Evolutionary conservation across 768 basidiomycete species (phyloP).

Genomic region (Lactarius tabidus): DNA sequence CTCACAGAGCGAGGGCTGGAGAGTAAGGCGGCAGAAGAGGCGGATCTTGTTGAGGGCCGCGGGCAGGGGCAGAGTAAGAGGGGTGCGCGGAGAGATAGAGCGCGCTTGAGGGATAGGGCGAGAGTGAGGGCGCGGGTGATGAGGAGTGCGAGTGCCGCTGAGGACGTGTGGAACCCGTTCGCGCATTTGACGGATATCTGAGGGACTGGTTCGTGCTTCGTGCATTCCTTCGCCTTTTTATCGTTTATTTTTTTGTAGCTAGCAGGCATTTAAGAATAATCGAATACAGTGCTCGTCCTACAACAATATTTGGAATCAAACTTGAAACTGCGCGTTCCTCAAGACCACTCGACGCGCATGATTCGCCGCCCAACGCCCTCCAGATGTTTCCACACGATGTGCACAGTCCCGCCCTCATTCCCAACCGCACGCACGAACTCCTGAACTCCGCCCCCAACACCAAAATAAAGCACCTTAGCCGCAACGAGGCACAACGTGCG

Average conservation of each 20-base stretch:
- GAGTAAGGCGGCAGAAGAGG: slow-evolving; percentile 28
- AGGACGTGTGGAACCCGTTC: slow-evolving; percentile 20
- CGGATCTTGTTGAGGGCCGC: slow-evolving; percentile 20
- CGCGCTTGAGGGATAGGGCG: background rate
- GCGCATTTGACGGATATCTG: slow-evolving; percentile 9
- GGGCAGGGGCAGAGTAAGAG: slow-evolving; percentile 14
- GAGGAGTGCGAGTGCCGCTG: too few relatives aligned
- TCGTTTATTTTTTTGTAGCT: background rate
- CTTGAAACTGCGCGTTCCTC: too few relatives aligned
- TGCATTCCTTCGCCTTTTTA: too few relatives aligned
- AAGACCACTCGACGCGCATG: slow-evolving; percentile 62
- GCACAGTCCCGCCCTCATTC: slow-evolving; percentile 38
- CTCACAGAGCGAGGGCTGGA: slow-evolving; percentile 29
- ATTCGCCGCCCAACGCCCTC: slow-evolving; percentile 71
- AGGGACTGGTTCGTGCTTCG: background rate
- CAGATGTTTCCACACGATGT: slow-evolving; percentile 60
- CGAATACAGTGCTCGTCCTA: background rate
- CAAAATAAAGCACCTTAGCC: slow-evolving; percentile 93
- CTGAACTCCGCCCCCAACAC: slow-evolving; percentile 83
- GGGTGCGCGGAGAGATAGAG: slow-evolving; percentile 4
- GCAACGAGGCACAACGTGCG: slow-evolving; percentile 82
- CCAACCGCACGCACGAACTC: slow-evolving; percentile 62
- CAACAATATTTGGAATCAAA: too few relatives aligned
- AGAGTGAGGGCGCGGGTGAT: background rate
- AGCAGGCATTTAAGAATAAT: background rate